A percentile compares a stretch with the other conserved stretches of the same genome.
phyloP scores from a whole-genome alignment of 768 basidiomycete genomes.

The Boletus tylopilopsis region DNA sequence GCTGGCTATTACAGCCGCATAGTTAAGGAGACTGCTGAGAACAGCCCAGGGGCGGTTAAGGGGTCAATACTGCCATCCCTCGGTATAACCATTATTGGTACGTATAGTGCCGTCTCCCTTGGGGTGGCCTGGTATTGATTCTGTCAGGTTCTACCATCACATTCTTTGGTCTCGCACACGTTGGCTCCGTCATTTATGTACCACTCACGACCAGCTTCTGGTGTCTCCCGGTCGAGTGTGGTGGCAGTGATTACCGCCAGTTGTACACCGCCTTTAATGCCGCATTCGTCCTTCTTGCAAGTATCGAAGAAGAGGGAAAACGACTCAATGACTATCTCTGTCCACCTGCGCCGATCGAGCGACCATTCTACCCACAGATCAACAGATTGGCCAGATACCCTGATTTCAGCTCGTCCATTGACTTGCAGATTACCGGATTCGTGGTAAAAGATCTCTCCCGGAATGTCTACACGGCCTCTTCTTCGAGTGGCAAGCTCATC shows the following conservation, averaged over 20 bases:
- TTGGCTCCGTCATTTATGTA: background rate
- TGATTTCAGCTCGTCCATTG: background rate
- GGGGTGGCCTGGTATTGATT: background rate
- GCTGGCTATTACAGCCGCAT: background rate
- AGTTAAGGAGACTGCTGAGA: background rate
- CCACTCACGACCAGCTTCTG: background rate
- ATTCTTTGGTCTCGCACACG: background rate
- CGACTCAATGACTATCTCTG: background rate
- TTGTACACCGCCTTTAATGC: background rate
- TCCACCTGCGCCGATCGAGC: background rate
- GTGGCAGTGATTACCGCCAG: background rate
- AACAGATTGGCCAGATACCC: background rate
- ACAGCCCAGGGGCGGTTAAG: background rate
- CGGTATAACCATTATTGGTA: background rate
- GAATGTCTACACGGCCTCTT: background rate
- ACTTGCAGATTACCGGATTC: background rate
- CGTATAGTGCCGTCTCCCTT: background rate
- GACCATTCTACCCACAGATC: background rate
- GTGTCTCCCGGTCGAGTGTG: background rate
- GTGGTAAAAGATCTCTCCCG: background rate
- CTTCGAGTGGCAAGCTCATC: no score
- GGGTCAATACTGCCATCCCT: background rate
- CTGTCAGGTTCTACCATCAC: background rate
- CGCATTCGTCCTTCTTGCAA: background rate
- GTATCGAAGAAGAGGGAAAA: background rate